Base-by-base conservation (phyloP, 2,329 filamentous ascomycete genomes). In the Hypoxylon sp. region DNA sequence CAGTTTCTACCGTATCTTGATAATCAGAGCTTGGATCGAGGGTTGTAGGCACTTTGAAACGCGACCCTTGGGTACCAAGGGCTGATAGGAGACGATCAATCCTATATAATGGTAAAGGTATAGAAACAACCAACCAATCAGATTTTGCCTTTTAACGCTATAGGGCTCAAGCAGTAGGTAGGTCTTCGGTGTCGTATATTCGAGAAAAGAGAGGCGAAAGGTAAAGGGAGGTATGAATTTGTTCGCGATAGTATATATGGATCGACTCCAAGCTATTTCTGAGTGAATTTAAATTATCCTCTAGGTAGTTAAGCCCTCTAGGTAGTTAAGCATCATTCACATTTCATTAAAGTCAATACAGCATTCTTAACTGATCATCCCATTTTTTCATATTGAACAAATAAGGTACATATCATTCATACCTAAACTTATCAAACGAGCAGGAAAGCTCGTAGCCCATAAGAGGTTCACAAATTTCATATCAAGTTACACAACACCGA, bases 401-500 rank as follows among this genome's bases (percentile, higher is more conserved):
- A 22, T 22, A 22, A 22, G 19, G 48, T 51, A 51, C 10, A 42
- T 54, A 29, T 26, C 51, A 39, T 58, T 39, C 37, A 29, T 59
- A 50, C 33, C 19, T 22, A 22, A 22, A 22, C 19, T 47, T 11
- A 63, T 22, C 42, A 29, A 57, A 17, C 31, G 22, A 39, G 35
- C 17, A 10, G 9, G 13, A 44, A 26, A 29, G n/a, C 6, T 9
- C 29, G 2, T 31, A 54, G 17, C 22, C 26, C 51, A 24, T 17
- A 39, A 58, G 4, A 63, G 31, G 29, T 39, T 33, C 50, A 29
- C 42, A 29, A 35, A 44, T 42, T 35, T 39, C 44, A 2, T 14
- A 57, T 48, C 57, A 57, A 44, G 17, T 31, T 61, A 62, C 19
- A 51, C 5, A 37, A 53, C 19, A 22, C 52, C 63, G n/a, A 8